These are phyloP conservation scores for Avicennia marina DNA, from an alignment of 257 asterid genomes.

Conservation along the genomic window DNA sequence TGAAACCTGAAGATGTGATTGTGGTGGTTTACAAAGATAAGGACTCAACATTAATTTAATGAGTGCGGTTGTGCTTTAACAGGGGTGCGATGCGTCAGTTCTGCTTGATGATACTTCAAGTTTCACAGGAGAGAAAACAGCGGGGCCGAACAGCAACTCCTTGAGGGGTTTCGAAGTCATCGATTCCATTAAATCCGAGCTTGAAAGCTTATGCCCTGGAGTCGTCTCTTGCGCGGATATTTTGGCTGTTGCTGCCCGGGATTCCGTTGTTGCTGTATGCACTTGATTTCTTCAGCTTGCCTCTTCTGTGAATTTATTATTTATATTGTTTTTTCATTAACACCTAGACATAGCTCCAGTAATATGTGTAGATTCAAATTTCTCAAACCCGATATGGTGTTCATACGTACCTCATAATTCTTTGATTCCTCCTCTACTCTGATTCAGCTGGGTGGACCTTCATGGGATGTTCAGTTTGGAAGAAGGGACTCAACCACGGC, in stretches of 20 bases:
- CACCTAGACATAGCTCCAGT: no score
- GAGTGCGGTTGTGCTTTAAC: no score
- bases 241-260: slow-evolving; percentile 54
- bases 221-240: slow-evolving; percentile 66
- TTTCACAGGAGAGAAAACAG: slow-evolving; percentile 56
- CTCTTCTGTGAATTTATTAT: no score
- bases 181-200: slow-evolving; percentile 41
- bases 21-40: no score
- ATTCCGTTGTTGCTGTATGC: slow-evolving; percentile 47
- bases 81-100: slow-evolving; percentile 78
- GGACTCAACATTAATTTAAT: no score
- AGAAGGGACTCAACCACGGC: slow-evolving; percentile 65
- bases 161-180: slow-evolving; percentile 46
- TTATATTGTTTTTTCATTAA: no score
- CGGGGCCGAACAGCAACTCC: slow-evolving; percentile 38
- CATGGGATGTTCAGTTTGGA: slow-evolving; percentile 50
- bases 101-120: slow-evolving; percentile 48
- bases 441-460: slow-evolving; percentile 55
- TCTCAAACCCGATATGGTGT: no score
- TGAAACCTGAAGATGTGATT: no score
- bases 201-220: slow-evolving; percentile 42
- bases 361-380: no score
- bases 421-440: no score
- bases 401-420: no score
- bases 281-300: not conserved